Evolutionary conservation across 106 monocot species (phyloP), one percentile per base, ranked within the genome.

Genomic region (Vanilla planifolia): DNA sequence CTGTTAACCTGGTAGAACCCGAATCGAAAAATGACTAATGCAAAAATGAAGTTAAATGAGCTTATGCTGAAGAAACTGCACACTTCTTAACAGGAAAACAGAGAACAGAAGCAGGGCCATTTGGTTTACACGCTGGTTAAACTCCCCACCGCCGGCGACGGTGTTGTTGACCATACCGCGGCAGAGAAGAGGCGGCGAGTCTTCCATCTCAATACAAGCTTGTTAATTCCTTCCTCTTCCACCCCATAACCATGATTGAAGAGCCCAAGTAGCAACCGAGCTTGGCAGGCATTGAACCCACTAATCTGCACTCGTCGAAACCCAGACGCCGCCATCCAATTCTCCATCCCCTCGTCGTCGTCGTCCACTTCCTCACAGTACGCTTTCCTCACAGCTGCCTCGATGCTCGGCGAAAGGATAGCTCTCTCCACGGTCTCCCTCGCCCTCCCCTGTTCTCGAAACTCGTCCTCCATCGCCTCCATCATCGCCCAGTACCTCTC

Each of bases 181-280:
- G 79, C 74, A 2, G 74, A 61, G 39, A 74, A 25, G 11, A 79
- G 40, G 17, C 79, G 41, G 15, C 55, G 58, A 0, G 70, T 59
- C 61, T 79, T 79, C 79, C 79, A 79, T 0, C 25, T 61, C 27
- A 79, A 37, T n/a, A 70, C 69, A 3, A 79, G 63, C 61, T 74
- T 73, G 58, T 79, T 79, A 1, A 19, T 25, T 20, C 24, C 60
- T 6, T 22, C 48, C 52, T 79, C 79, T 53, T 74, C 74, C 29
- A 79, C 69, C 14, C 44, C 22, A 43, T 65, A 74, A 8, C 79
- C 79, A 22, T 79, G 60, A 30, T 74, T 70, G 53, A 79, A 79
- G 25, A 79, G 23, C 16, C 74, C 74, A 4, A 74, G 19, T 30
- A 79, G 55, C 59, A 79, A 57, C 70, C 48, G 39, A 13, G 79